phyloP scores from a whole-genome alignment of 352 stramenopile genomes.

The Pythium brassicae region DNA sequence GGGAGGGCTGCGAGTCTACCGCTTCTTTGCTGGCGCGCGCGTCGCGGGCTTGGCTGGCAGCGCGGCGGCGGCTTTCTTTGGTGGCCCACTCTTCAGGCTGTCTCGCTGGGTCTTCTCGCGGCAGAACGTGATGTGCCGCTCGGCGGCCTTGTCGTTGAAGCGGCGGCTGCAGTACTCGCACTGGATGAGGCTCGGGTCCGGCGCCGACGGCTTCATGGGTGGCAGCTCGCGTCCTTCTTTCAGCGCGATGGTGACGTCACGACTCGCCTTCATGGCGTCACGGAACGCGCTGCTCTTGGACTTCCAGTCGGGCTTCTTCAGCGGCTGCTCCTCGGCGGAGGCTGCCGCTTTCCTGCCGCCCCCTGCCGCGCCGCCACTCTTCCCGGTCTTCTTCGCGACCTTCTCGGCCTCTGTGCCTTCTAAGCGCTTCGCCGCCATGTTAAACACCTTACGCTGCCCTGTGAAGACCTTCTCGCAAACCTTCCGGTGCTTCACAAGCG shows the following conservation, averaged over 20 bases:
- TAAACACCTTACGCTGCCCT: constrained; percentile 81
- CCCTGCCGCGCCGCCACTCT: constrained; percentile 14
- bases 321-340: constrained; percentile 40
- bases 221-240: constrained; percentile 66
- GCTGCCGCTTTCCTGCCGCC: constrained; percentile 15
- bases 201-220: constrained; percentile 50
- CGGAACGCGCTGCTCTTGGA: constrained; percentile 83
- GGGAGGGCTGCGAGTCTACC: constrained; percentile 15
- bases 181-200: constrained; percentile 83
- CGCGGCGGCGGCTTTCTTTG: constrained; percentile 28
- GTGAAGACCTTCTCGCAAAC: constrained; percentile 88
- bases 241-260: constrained; percentile 54
- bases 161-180: constrained; percentile 89
- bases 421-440: constrained; percentile 72
- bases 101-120: constrained; percentile 76
- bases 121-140: constrained; percentile 91
- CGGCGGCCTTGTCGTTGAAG: constrained; percentile 91
- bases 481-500: constrained; percentile 76
- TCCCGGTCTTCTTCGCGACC: constrained; percentile 40
- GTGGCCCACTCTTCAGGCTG: constrained; percentile 28
- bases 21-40: constrained; percentile 35
- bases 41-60: constrained; percentile 26
- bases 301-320: constrained; percentile 81
- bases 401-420: constrained; percentile 73
- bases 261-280: constrained; percentile 83